Evolutionary conservation across 768 basidiomycete genomes (phyloP).

Genomic region (Pulveroboletus sp.): DNA sequence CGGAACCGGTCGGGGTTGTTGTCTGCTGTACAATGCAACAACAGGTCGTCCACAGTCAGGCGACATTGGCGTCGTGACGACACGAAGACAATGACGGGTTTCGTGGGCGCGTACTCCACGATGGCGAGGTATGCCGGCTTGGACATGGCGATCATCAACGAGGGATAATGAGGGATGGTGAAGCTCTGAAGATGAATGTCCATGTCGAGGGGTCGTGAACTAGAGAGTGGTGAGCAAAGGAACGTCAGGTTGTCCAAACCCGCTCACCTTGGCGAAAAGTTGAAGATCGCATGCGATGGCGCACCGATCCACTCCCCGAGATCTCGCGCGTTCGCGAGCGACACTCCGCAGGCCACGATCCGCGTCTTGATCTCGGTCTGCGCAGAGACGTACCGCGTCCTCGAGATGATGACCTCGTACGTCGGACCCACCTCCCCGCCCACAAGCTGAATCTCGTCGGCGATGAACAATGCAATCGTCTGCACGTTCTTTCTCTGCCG

Average conservation of each 20-base stretch:
- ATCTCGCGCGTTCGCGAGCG: slow-evolving; percentile 92
- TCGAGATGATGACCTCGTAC: slow-evolving; percentile 93
- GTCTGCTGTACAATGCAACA: slow-evolving; percentile 85
- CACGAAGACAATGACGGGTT: slow-evolving; percentile 90
- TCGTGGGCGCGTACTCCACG: slow-evolving; percentile 76
- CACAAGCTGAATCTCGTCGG: slow-evolving; percentile 92
- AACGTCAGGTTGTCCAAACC: too few relatives aligned
- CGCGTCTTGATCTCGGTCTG: slow-evolving; percentile 92
- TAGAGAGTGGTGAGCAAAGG: slow-evolving; percentile 31
- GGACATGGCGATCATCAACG: slow-evolving; percentile 98
- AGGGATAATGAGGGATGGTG: slow-evolving; percentile 95
- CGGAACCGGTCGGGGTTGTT: slow-evolving; percentile 82
- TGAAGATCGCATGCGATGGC: slow-evolving; percentile 92
- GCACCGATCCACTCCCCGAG: slow-evolving; percentile 98
- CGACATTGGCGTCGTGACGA: slow-evolving; percentile 91
- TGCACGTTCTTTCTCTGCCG: slow-evolving; percentile 96
- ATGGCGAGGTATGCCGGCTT: slow-evolving; percentile 96
- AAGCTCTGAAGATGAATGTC: slow-evolving; percentile 97
- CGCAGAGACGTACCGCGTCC: slow-evolving; percentile 94
- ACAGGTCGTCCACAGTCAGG: slow-evolving; percentile 87
- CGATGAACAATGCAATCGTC: slow-evolving; percentile 86
- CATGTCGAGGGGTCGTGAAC: slow-evolving; percentile 95
- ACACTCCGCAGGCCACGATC: slow-evolving; percentile 92
- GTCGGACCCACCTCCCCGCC: slow-evolving; percentile 95
- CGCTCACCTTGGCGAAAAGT: slow-evolving; percentile 84